Evolutionary conservation across 2,329 filamentous ascomycete species (phyloP).

Genomic region (Aphanocladium album): DNA sequence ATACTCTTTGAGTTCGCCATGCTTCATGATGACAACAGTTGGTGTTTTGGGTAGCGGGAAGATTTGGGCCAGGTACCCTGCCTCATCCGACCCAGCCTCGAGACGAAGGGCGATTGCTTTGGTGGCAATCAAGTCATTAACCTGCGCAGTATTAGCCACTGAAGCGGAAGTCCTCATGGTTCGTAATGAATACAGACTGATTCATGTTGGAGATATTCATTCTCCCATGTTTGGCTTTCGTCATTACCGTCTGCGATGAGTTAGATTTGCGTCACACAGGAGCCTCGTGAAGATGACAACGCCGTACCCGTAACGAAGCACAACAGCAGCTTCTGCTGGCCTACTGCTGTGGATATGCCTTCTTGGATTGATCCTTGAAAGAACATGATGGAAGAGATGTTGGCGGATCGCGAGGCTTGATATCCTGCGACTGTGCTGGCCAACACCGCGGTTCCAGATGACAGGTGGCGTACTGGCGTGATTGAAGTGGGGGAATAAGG

Average conservation of each 20-base stretch:
- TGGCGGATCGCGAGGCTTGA: not conserved
- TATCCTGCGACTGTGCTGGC: not conserved
- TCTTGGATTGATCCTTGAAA: constrained; percentile 74
- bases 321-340: constrained; percentile 69
- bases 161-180: not conserved
- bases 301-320: constrained; percentile 75
- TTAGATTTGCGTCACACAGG: constrained; percentile 10
- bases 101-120: constrained; percentile 68
- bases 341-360: constrained; percentile 71
- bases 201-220: constrained; percentile 57
- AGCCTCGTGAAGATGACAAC: constrained; percentile 12
- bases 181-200: constrained; percentile 38
- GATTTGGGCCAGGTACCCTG: constrained; percentile 74
- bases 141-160: constrained; percentile 31
- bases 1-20: constrained; percentile 74
- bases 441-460: not conserved
- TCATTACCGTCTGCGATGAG: constrained; percentile 55
- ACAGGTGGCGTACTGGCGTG: not conserved
- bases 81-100: constrained; percentile 69
- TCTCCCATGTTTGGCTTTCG: constrained; percentile 69
- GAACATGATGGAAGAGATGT: constrained; percentile 56
- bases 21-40: constrained; percentile 72
- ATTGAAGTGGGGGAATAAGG: not conserved
- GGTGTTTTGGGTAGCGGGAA: constrained; percentile 77
- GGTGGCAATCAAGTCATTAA: constrained; percentile 50